Conservation (phyloP, 1,284 basidiomycete species). For the Rhodotorula glutinis region DNA sequence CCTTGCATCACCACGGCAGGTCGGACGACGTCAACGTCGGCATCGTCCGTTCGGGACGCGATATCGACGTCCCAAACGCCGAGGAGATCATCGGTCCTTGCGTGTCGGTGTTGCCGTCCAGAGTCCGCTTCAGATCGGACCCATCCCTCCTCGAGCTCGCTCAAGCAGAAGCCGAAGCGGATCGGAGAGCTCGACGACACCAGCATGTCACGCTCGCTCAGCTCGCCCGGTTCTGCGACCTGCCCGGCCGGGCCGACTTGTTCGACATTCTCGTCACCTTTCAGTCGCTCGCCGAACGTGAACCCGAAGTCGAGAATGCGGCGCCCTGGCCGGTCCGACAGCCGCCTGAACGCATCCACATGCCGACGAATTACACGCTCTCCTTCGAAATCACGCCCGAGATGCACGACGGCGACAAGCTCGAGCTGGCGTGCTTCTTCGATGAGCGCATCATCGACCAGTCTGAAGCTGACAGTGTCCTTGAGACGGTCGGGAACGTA, state of each 20-base stretch:
- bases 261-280: conserved; percentile 41
- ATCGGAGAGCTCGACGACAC: conserved; percentile 29
- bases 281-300: conserved; percentile 34
- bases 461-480: conserved; percentile 16
- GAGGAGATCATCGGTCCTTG: conserved; percentile 42
- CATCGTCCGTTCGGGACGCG: conserved; percentile 41
- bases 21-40: conserved; percentile 37
- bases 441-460: conserved; percentile 22
- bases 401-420: conserved; percentile 17
- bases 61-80: conserved; percentile 39
- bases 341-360: conserved; percentile 38
- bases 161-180: conserved; percentile 21
- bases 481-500: conserved; percentile 18
- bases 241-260: conserved; percentile 23
- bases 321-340: conserved; percentile 35
- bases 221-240: conserved; percentile 19
- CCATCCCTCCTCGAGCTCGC: conserved; percentile 30
- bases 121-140: conserved; percentile 11
- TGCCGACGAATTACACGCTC: conserved; percentile 42
- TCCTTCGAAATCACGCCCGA: conserved; percentile 39
- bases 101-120: conserved; percentile 41
- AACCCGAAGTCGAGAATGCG: conserved; percentile 18
- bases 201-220: conserved; percentile 36
- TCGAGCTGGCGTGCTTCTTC: conserved; percentile 40
- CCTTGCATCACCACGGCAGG: conserved; percentile 24